These are phyloP conservation scores for Fomitopsis serialis DNA, from an alignment of 768 basidiomycete species.

Conservation along the genomic window DNA sequence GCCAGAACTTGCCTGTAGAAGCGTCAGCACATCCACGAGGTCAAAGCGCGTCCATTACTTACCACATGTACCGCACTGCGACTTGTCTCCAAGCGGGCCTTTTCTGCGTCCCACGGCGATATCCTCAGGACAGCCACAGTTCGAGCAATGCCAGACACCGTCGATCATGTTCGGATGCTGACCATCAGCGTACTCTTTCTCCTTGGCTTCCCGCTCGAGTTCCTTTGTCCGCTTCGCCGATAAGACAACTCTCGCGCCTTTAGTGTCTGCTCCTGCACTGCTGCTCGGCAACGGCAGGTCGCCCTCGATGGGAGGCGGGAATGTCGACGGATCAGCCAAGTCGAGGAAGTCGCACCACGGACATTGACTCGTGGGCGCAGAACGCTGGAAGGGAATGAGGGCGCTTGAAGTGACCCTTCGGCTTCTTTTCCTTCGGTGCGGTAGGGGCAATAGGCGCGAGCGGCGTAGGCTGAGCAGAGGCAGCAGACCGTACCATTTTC, in stretches of 20 bases:
- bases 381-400: slow-evolving; percentile 47
- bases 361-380: slow-evolving; percentile 59
- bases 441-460: slow-evolving; percentile 30
- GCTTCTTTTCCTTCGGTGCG: slow-evolving; percentile 57
- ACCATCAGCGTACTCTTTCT: slow-evolving; percentile 76
- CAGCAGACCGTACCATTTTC: slow-evolving; percentile 70
- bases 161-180: slow-evolving; percentile 79
- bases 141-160: slow-evolving; percentile 92
- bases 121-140: slow-evolving; percentile 86
- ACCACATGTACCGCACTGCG: slow-evolving; percentile 93
- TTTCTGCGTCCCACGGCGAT: slow-evolving; percentile 84
- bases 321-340: slow-evolving; percentile 53
- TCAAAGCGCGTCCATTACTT: slow-evolving; percentile 33
- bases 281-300: slow-evolving; percentile 43
- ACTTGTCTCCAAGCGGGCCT: slow-evolving; percentile 85
- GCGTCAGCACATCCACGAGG: slow-evolving; percentile 1
- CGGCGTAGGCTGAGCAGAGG: slow-evolving; percentile 40
- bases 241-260: slow-evolving; percentile 37
- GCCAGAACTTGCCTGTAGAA: slow-evolving; percentile 79
- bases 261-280: slow-evolving; percentile 37
- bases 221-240: slow-evolving; percentile 66
- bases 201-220: slow-evolving; percentile 76
- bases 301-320: slow-evolving; percentile 56
- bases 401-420: slow-evolving; percentile 70
- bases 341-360: slow-evolving; percentile 56